These are phyloP conservation scores for Verticillium klebahnii DNA, from an alignment of 2,329 filamentous ascomycete species.

Conservation along the genomic window DNA sequence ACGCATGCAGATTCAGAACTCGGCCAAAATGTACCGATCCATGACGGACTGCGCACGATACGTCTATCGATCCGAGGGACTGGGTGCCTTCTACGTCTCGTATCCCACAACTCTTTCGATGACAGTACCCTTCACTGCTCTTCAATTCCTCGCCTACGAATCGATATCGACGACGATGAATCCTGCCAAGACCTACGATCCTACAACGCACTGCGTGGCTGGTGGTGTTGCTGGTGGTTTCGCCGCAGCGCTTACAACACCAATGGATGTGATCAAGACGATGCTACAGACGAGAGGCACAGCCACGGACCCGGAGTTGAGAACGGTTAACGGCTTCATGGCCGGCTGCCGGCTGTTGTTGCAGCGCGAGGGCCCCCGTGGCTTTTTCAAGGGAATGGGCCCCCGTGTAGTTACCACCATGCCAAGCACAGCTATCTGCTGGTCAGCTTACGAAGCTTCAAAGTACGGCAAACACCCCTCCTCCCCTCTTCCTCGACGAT, in stretches of 20 bases:
- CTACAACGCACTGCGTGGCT: slow-evolving; percentile 86
- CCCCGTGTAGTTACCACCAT: slow-evolving; percentile 93
- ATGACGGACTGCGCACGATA: slow-evolving; percentile 82
- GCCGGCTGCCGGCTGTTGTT: slow-evolving; percentile 79
- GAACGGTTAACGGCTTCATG: slow-evolving; percentile 76
- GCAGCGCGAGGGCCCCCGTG: slow-evolving; percentile 74
- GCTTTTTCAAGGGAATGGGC: slow-evolving; percentile 90
- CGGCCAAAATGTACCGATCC: slow-evolving; percentile 78
- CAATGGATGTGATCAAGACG: slow-evolving; percentile 97
- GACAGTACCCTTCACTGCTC: slow-evolving; percentile 95
- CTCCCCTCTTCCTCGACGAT: not conserved
- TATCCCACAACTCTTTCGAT: slow-evolving; percentile 97
- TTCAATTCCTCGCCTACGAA: slow-evolving; percentile 97
- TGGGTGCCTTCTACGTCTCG: slow-evolving; percentile 94
- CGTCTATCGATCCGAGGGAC: slow-evolving; percentile 81
- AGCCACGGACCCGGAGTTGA: slow-evolving; percentile 72
- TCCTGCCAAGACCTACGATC: slow-evolving; percentile 79
- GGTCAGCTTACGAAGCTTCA: slow-evolving; percentile 71
- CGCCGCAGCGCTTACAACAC: slow-evolving; percentile 89
- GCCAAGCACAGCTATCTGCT: slow-evolving; percentile 99
- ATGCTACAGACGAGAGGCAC: slow-evolving; percentile 90
- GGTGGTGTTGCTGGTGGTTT: slow-evolving; percentile 91
- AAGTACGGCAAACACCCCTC: slow-evolving; percentile 45
- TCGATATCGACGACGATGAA: slow-evolving; percentile 94
- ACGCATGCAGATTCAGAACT: slow-evolving; percentile 97